These are phyloP conservation scores for Penicillium lagena DNA, from an alignment of 495 filamentous ascomycete species.

Conservation along the genomic window DNA sequence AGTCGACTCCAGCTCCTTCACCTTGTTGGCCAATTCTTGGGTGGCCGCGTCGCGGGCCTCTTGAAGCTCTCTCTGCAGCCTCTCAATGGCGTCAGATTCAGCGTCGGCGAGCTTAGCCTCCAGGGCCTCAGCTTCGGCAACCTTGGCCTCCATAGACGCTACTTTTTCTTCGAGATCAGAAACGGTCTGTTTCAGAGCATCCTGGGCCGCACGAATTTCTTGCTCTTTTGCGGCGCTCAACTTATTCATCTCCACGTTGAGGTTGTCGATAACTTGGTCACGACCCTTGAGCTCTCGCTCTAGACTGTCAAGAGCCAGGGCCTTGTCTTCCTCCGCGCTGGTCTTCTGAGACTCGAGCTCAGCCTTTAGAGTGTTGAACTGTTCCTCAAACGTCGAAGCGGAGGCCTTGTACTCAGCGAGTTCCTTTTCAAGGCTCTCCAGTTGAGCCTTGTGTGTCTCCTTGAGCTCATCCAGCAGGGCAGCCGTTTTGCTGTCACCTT, in stretches of 20 bases:
- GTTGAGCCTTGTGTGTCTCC: slow-evolving; percentile 28
- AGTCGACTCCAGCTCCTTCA: slow-evolving; percentile 34
- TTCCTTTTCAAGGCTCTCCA: slow-evolving; percentile 32
- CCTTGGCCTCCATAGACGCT: slow-evolving; percentile 30
- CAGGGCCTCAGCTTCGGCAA: slow-evolving; percentile 27
- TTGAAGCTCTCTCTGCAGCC: slow-evolving; percentile 29
- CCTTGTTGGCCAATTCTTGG: slow-evolving; percentile 24
- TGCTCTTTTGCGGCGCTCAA: slow-evolving; percentile 33
- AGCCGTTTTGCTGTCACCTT: slow-evolving; percentile 30
- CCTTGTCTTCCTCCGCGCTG: slow-evolving; percentile 34
- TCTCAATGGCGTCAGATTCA: slow-evolving; percentile 26
- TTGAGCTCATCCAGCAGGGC: slow-evolving; percentile 35
- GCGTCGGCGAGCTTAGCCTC: slow-evolving; percentile 31
- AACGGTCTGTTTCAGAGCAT: slow-evolving; percentile 25
- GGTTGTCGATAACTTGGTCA: slow-evolving; percentile 36
- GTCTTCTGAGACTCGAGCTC: slow-evolving; percentile 32
- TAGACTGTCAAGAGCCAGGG: slow-evolving; percentile 28
- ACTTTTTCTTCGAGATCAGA: slow-evolving; percentile 31
- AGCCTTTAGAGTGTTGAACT: slow-evolving; percentile 31
- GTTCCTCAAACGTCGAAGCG: slow-evolving; percentile 27
- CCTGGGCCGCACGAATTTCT: slow-evolving; percentile 36
- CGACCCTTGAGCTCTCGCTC: slow-evolving; percentile 35
- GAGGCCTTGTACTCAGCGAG: slow-evolving; percentile 30
- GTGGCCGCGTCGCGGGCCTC: slow-evolving; percentile 23
- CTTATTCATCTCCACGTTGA: slow-evolving; percentile 37